Evolutionary conservation across 2,329 filamentous ascomycete species (phyloP), one percentile per base, ranked within the genome.

Genomic region (Apiospora phragmitis): DNA sequence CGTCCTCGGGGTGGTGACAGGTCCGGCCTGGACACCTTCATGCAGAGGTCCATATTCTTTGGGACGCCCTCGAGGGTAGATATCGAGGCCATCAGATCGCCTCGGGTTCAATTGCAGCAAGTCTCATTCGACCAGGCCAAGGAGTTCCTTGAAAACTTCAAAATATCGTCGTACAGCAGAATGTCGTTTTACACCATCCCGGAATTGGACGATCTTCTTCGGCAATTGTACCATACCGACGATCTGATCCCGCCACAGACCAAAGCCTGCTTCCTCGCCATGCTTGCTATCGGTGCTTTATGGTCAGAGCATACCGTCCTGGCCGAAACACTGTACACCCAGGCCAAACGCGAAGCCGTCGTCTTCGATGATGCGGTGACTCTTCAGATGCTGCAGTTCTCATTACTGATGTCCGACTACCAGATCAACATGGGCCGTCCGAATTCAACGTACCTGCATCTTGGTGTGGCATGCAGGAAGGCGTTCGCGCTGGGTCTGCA

Each of bases 21-120:
- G 2, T 72, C 74, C 0, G 75, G 77, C 3, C 65, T 79, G 29
- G 78, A 79, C 24, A 71, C 77, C 43, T 79, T 79, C 51, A 75
- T 79, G 35, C 78, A 79, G 62, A 72, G 77, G 18, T 75, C 75
- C 41, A 76, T 79, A 32, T 79, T 79, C 73, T 79, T 79, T 62
- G 77, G 78, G 24, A 79, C 76, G 26, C 73, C 76, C 8, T 71
- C 73, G 14, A 73, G 75, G 41, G 70, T 76, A 2, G 70, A 72
- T 41, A 43, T 73, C 1, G 72, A 70, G 14, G 65, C 68, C 1
- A 51, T 73, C 11, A 68, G 72, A n/a, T 67, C 69, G 3, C 45
- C 65, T 8, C 43, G 29, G 12, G 47, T 69, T 7, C 66, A 51
- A 5, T 16, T 67, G 45, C 69, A 67, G 24, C 41, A 67, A 21